Conservation (phyloP, 2,329 filamentous ascomycete genomes). For the Pezicula neosporulosa region DNA sequence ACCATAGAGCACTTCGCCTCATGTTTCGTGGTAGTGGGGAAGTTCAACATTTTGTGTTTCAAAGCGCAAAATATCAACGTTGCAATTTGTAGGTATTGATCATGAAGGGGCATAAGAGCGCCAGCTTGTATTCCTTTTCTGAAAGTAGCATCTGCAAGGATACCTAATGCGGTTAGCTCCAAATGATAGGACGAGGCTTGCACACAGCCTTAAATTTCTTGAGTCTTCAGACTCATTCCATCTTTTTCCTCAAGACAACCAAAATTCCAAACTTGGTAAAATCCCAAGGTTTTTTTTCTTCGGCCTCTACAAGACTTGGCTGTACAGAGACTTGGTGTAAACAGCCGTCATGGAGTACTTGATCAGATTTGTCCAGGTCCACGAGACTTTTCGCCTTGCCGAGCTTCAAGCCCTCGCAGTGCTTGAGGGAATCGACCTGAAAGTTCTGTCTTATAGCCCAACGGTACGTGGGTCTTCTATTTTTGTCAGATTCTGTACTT, state of each 20-base stretch:
- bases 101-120: too few relatives aligned
- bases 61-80: too few relatives aligned
- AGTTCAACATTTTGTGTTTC: conserved; percentile 36
- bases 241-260: too few relatives aligned
- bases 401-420: conserved; percentile 80
- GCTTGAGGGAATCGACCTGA: conserved; percentile 61
- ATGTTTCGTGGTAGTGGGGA: conserved; percentile 31
- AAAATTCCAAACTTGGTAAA: too few relatives aligned
- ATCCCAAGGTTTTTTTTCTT: too few relatives aligned
- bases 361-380: conserved; percentile 82
- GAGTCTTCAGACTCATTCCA: background rate
- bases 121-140: too few relatives aligned
- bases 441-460: conserved; percentile 71
- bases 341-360: conserved; percentile 65
- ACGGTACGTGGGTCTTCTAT: conserved; percentile 52
- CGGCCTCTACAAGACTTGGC: background rate
- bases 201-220: background rate
- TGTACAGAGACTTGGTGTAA: background rate
- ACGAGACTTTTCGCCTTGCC: conserved; percentile 85
- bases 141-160: too few relatives aligned
- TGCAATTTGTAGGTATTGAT: too few relatives aligned
- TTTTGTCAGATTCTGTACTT: conserved; percentile 10
- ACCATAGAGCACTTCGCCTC: conserved; percentile 71
- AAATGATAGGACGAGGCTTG: background rate
- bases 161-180: too few relatives aligned